phyloP scores from a whole-genome alignment of 2,329 filamentous ascomycete species.

The Zelopaecilomyces penicillatus region DNA sequence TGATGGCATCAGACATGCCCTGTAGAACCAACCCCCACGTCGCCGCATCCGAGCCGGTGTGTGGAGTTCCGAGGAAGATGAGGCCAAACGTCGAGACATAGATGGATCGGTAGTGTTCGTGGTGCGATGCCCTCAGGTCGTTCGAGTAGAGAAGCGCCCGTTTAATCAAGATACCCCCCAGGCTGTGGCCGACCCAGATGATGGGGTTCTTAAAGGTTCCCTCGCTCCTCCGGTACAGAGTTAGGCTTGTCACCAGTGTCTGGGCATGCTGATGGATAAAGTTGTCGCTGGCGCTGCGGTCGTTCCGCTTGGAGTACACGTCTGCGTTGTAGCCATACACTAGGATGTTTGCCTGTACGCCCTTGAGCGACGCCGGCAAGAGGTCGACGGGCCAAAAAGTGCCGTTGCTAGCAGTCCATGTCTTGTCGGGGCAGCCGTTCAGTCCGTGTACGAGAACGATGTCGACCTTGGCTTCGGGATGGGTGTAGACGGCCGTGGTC shows the following conservation, averaged over 20 bases:
- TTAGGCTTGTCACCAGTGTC: conserved; percentile 54
- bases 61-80: conserved; percentile 70
- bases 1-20: conserved; percentile 55
- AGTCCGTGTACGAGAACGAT: conserved; percentile 65
- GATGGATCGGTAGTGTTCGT: conserved; percentile 58
- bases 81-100: conserved; percentile 69
- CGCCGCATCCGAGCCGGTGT: conserved; percentile 60
- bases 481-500: conserved; percentile 49
- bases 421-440: conserved; percentile 56
- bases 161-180: conserved; percentile 67
- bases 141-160: conserved; percentile 59
- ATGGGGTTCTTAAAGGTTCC: conserved; percentile 55
- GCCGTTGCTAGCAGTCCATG: conserved; percentile 50
- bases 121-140: conserved; percentile 49
- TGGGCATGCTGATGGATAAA: conserved; percentile 65
- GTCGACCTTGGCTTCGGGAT: conserved; percentile 51
- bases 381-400: conserved; percentile 64
- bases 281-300: conserved; percentile 53
- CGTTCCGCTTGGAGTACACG: conserved; percentile 39
- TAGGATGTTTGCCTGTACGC: conserved; percentile 53
- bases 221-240: conserved; percentile 52
- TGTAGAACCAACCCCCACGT: conserved; percentile 61
- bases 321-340: conserved; percentile 72
- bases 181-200: conserved; percentile 67
- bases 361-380: conserved; percentile 50